Evolutionary conservation across 208 protist genomes (phyloP).

Genomic region (Trypanosoma grayi): DNA sequence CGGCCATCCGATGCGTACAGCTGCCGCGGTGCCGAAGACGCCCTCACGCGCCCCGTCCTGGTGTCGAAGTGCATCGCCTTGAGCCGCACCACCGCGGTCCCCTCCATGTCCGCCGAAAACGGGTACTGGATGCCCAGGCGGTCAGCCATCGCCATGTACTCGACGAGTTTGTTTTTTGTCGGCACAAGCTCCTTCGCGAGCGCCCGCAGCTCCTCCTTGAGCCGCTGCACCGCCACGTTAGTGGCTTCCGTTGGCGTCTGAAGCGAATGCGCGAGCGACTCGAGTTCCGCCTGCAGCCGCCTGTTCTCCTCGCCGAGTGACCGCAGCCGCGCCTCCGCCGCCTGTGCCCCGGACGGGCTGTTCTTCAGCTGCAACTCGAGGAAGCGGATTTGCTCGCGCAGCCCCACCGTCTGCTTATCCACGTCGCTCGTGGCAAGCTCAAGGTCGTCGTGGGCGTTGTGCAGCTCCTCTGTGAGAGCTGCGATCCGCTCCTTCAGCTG

Average conservation of each 20-base stretch:
- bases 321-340: conserved; percentile 33
- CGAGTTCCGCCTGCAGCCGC: conserved; percentile 26
- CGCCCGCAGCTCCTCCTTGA: conserved; percentile 47
- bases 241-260: conserved; percentile 10
- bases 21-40: conserved; percentile 11
- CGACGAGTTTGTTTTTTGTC: conserved; percentile 78
- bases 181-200: conserved; percentile 71
- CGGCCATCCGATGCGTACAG: background rate
- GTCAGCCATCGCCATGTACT: conserved; percentile 87
- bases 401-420: conserved; percentile 32
- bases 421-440: conserved; percentile 31
- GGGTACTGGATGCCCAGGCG: conserved; percentile 81
- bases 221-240: conserved; percentile 25
- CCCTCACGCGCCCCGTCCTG: conserved; percentile 19
- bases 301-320: conserved; percentile 43
- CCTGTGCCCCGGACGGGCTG: background rate
- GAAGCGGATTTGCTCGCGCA: conserved; percentile 34
- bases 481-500: conserved; percentile 50
- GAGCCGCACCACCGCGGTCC: conserved; percentile 55
- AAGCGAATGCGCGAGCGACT: background rate
- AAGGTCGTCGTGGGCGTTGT: conserved; percentile 40
- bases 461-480: conserved; percentile 40
- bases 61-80: conserved; percentile 41
- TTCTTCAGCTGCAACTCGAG: conserved; percentile 11
- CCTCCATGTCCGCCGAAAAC: conserved; percentile 67